Conservation (phyloP, 129 eudicot genomes). For the Cynara cardunculus region DNA sequence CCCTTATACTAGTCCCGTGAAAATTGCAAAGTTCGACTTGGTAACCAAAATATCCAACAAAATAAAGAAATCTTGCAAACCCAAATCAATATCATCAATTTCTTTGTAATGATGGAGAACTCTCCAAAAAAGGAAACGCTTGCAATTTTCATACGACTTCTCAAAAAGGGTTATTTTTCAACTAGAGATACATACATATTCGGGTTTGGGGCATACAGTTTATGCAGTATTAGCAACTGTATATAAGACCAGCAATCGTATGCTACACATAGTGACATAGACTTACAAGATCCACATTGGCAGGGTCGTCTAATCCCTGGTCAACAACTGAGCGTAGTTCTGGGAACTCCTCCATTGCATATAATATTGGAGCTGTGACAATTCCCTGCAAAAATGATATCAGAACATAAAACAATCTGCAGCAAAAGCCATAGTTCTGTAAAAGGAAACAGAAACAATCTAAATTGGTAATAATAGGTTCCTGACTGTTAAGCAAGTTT, state of each 20-base stretch:
- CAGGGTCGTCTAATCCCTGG: constrained; percentile 70
- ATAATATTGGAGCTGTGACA: constrained; percentile 82
- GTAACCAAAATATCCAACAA: neutral
- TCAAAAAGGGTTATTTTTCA: neutral
- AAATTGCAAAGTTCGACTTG: neutral
- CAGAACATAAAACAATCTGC: neutral
- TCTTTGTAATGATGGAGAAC: neutral
- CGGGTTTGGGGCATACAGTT: neutral
- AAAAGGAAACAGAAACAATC: neutral
- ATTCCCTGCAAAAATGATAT: constrained; percentile 55
- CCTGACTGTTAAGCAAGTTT: neutral
- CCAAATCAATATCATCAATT: neutral
- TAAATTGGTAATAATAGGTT: neutral
- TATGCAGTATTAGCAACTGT: neutral
- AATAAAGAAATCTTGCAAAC: neutral
- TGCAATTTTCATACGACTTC: neutral
- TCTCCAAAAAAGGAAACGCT: neutral
- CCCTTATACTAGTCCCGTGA: neutral
- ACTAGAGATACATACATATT: neutral
- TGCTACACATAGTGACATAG: neutral
- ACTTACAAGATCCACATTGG: constrained; percentile 85
- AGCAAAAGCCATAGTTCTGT: no score
- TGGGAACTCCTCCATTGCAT: constrained; percentile 95
- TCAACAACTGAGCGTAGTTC: constrained; percentile 67
- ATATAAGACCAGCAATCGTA: neutral